Conservation (phyloP, 352 stramenopile genomes). For the Globisporangium barbulae region DNA sequence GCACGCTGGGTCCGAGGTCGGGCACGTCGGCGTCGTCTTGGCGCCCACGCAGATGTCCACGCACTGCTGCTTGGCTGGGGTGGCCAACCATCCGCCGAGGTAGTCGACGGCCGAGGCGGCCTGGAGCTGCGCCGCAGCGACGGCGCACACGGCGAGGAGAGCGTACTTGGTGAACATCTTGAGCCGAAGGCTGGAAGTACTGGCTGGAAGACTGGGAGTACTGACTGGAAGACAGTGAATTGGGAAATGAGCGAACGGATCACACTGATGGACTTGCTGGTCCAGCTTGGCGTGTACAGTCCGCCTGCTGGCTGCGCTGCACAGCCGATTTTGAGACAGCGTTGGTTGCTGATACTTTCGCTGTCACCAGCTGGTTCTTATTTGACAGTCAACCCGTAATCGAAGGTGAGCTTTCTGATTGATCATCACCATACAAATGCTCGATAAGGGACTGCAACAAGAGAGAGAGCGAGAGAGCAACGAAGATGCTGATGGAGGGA, state of each 20-base stretch:
- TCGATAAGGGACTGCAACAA: not conserved
- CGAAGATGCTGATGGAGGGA: too few species aligned
- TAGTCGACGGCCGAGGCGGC: slow-evolving; percentile 39
- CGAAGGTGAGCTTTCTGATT: not conserved
- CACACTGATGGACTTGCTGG: not conserved
- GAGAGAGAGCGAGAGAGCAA: too few species aligned
- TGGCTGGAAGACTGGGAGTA: not conserved
- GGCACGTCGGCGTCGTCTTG: slow-evolving; percentile 48
- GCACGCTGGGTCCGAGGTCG: slow-evolving; percentile 47
- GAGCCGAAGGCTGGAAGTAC: not conserved
- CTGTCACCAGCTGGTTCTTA: not conserved
- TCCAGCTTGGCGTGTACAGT: not conserved
- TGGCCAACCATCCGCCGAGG: slow-evolving; percentile 54
- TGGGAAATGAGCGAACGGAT: not conserved
- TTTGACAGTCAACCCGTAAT: not conserved
- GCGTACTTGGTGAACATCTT: slow-evolving; percentile 18
- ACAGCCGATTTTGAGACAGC: not conserved
- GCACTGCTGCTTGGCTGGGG: slow-evolving; percentile 43
- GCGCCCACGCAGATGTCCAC: slow-evolving; percentile 73
- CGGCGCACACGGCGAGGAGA: slow-evolving; percentile 8
- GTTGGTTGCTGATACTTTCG: slow-evolving; percentile 6
- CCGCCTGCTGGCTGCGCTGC: not conserved
- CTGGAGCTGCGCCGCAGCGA: slow-evolving; percentile 9
- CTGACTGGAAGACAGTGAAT: not conserved
- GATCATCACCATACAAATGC: not conserved